Base-by-base conservation (phyloP, 805 yeast genomes). In the Nakazawaea sp. region DNA sequence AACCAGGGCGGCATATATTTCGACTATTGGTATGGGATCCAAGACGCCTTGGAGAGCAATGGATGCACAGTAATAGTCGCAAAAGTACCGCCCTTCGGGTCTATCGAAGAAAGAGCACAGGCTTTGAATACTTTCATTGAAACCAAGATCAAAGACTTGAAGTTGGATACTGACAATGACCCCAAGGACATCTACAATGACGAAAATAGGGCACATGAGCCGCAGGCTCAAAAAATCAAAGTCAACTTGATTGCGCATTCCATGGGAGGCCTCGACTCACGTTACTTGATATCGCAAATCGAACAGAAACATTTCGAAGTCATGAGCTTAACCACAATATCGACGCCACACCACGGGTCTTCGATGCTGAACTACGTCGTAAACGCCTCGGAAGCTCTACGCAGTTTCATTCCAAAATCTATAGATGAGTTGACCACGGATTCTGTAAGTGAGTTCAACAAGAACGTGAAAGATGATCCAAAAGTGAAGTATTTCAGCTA, bases 221-320 rank as follows among this genome's bases (percentile, higher is more conserved):
- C 42, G 1, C 47, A 50, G 11, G 46, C 49, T 12, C 53, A 56
- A 18, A 62, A 60, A 10, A 45, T 76, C 16, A 77, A 75, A 42
- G 67, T 88, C 12, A 89, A 89, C 50, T 54, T 88, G 30, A 66
- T 88, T 18, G 92, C 92, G 5, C 97, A 88, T 53, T 86, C 96
- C 0, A 87, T 88, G 96, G 97, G 97, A 4, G 97, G 97, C 0
- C 60, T 88, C 21, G 96, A 89, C 51, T 75, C 88, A 24, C 61
- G 97, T 35, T 85, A 78, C 52, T 56, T 89, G 45, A 82, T 87
- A 2, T 68, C 84, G 1, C 62, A 70, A 33, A 52, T 82, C 3
- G 56, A 64, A 33, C 60, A 67, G 18, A 52, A 61, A 25, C 58
- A 67, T 30, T 80, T 75, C 47, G 61, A 75, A 46, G 81, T 89